Percentiles rank a stretch among this genome's conserved stretches.
These are phyloP conservation scores for Naganishia vaughanmartiniae DNA, from an alignment of 768 basidiomycete species.

Conservation along the genomic window DNA sequence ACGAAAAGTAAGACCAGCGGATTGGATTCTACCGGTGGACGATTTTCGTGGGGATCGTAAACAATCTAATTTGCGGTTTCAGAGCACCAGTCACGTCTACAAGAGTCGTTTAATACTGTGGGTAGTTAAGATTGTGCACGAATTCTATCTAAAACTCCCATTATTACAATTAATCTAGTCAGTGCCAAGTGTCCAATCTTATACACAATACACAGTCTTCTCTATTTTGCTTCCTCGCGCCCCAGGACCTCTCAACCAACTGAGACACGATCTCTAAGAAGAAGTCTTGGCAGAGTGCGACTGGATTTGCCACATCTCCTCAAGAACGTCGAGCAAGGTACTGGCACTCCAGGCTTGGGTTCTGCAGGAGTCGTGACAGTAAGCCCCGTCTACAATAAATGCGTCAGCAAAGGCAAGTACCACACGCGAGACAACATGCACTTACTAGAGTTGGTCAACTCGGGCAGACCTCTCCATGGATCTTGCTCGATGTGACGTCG, in stretches of 20 bases:
- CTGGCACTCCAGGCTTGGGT: constrained; percentile 97
- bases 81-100: too few relatives aligned
- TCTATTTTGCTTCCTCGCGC: neutral
- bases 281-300: neutral
- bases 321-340: constrained; percentile 83
- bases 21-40: too few relatives aligned
- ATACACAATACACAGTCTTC: neutral
- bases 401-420: neutral
- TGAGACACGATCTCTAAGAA: neutral
- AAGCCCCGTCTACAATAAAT: constrained; percentile 57
- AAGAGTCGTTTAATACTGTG: too few relatives aligned
- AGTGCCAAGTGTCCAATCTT: neutral
- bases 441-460: constrained; percentile 54
- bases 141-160: neutral
- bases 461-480: constrained; percentile 90
- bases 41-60: too few relatives aligned
- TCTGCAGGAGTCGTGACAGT: constrained; percentile 81
- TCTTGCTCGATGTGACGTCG: constrained; percentile 74
- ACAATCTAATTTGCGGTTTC: too few relatives aligned
- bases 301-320: constrained; percentile 62
- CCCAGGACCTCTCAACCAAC: neutral
- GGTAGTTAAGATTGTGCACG: too few relatives aligned
- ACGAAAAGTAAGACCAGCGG: too few relatives aligned
- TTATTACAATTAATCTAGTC: neutral
- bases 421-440: neutral